These are phyloP conservation scores for Boletus semigastroideus DNA, from an alignment of 1,284 basidiomycete species.

Conservation along the genomic window DNA sequence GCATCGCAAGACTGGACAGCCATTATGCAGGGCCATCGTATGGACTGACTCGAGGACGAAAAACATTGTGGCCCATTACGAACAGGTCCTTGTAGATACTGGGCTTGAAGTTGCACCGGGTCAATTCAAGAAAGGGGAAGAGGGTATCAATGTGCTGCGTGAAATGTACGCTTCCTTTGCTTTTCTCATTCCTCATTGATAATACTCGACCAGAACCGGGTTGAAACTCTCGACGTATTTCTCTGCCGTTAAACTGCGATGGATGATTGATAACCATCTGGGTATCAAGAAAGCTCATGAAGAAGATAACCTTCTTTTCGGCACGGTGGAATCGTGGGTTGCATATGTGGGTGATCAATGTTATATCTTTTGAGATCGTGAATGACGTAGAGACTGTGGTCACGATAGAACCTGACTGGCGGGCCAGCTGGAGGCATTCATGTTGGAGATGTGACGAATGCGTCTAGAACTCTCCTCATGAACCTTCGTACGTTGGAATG, in stretches of 20 bases:
- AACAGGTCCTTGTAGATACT: conserved; percentile 67
- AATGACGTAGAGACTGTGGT: not conserved
- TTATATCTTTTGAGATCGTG: conserved; percentile 4
- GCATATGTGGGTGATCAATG: conserved; percentile 66
- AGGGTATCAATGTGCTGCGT: conserved; percentile 65
- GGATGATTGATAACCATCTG: conserved; percentile 93
- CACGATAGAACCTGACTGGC: conserved; percentile 77
- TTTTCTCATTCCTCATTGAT: not conserved
- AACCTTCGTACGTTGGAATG: conserved; percentile 82
- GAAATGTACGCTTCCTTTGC: conserved; percentile 53
- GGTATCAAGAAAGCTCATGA: conserved; percentile 82
- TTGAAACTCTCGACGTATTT: conserved; percentile 96
- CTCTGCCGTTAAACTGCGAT: conserved; percentile 92
- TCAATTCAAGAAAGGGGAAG: conserved; percentile 66
- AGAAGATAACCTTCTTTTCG: conserved; percentile 82
- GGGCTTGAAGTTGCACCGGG: conserved; percentile 78
- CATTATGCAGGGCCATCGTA: conserved; percentile 88
- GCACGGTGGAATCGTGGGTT: conserved; percentile 97
- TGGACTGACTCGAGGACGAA: conserved; percentile 96
- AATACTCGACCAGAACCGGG: conserved; percentile 62
- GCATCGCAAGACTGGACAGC: conserved; percentile 88
- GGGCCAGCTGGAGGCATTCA: conserved; percentile 71
- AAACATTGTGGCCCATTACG: conserved; percentile 75
- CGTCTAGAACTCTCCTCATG: conserved; percentile 92
- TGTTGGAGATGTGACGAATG: conserved; percentile 95